phyloP scores from a whole-genome alignment of 148 eudicot genomes.

The Limonium bicolor region DNA sequence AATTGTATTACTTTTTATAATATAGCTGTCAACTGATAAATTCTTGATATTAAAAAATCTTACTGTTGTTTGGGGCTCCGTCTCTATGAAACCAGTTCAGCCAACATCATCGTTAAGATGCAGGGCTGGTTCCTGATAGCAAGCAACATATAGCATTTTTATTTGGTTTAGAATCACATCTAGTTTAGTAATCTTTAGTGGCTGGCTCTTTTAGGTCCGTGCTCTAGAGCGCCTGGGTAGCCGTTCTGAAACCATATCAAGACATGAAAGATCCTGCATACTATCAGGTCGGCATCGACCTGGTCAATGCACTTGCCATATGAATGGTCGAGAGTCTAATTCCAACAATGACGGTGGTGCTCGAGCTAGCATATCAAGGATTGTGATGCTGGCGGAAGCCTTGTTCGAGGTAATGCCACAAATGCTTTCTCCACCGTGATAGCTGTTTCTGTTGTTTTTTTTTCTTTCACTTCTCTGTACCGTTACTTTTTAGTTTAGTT shows the following conservation, averaged over 20 bases:
- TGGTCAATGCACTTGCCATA: constrained; percentile 76
- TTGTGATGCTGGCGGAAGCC: constrained; percentile 97
- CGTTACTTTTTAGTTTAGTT: constrained; percentile 7
- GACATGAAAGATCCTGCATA: constrained; percentile 84
- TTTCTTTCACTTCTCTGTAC: background rate
- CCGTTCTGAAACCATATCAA: constrained; percentile 78
- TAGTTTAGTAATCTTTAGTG: too few species aligned
- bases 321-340: constrained; percentile 28
- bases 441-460: background rate
- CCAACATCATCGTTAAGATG: too few species aligned
- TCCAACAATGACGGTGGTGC: constrained; percentile 57
- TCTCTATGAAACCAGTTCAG: too few species aligned
- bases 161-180: too few species aligned
- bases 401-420: constrained; percentile 70
- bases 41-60: too few species aligned
- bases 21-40: too few species aligned
- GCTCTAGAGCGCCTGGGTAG: constrained; percentile 89
- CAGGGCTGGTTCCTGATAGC: too few species aligned
- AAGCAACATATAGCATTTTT: too few species aligned
- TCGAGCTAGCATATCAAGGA: constrained; percentile 94
- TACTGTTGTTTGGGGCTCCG: too few species aligned
- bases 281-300: constrained; percentile 84
- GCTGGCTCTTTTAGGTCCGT: constrained; percentile 43
- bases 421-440: background rate
- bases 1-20: too few species aligned